These are phyloP conservation scores for Cystofilobasidium bisporidii DNA, from an alignment of 768 basidiomycete genomes.

Conservation along the genomic window DNA sequence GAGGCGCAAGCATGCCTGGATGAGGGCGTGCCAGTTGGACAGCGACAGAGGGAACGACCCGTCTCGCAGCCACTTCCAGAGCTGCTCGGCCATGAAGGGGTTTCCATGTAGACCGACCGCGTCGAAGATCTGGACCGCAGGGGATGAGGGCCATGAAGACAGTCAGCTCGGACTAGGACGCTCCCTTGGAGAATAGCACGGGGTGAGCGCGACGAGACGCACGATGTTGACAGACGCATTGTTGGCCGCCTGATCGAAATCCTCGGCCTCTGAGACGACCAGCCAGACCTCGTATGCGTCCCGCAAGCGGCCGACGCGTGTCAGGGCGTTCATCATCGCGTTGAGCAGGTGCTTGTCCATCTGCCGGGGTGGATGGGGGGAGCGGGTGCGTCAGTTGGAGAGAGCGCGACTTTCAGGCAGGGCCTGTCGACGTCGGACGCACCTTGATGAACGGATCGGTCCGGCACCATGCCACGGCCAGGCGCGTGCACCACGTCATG, in stretches of 20 bases:
- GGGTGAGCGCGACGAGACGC: neutral
- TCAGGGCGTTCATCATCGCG: slow-evolving; percentile 22
- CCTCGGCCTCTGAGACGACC: slow-evolving; percentile 11
- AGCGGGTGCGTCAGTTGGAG: neutral
- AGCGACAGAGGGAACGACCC: slow-evolving; percentile 24
- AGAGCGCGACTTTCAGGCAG: neutral
- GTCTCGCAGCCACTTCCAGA: slow-evolving; percentile 24
- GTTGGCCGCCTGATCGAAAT: slow-evolving; percentile 11
- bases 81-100: neutral
- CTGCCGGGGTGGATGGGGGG: neutral
- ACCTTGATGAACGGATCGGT: slow-evolving; percentile 26
- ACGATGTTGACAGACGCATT: slow-evolving; percentile 26
- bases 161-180: neutral
- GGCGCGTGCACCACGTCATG: neutral
- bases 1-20: slow-evolving; percentile 9
- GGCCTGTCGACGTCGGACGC: neutral
- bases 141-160: neutral
- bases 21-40: slow-evolving; percentile 23
- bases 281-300: slow-evolving; percentile 18
- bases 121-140: slow-evolving; percentile 27
- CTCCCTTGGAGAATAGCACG: neutral
- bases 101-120: slow-evolving; percentile 10
- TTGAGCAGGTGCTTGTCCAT: slow-evolving; percentile 12
- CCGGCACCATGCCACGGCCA: slow-evolving; percentile 15
- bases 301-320: slow-evolving; percentile 14